A percentile compares a stretch with the other conserved stretches of the same genome.
These are phyloP conservation scores for Dimocarpus longan DNA, from an alignment of 345 rosid genomes.

Conservation along the genomic window DNA sequence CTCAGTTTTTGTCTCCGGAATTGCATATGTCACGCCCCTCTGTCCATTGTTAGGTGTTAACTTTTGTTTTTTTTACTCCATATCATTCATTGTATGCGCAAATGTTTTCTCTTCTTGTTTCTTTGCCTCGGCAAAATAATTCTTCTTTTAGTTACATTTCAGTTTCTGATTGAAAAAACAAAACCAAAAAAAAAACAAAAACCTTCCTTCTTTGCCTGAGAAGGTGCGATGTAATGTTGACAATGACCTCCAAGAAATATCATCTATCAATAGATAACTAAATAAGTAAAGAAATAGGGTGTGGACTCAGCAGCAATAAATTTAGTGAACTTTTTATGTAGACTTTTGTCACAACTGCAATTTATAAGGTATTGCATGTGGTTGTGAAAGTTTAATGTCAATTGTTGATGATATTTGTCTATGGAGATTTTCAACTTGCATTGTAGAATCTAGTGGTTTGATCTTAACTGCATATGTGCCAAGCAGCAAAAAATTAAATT, in stretches of 20 bases:
- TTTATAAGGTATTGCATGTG: neutral
- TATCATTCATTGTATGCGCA: too few relatives aligned
- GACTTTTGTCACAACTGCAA: neutral
- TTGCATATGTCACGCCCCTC: too few relatives aligned
- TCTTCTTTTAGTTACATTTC: neutral
- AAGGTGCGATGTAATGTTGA: neutral
- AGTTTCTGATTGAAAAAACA: neutral
- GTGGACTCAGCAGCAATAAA: neutral
- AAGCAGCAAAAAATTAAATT: neutral
- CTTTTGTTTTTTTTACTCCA: too few relatives aligned
- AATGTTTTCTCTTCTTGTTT: neutral
- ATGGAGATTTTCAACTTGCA: neutral
- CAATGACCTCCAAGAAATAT: neutral
- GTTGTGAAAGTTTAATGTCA: neutral
- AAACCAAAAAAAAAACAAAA: too few relatives aligned
- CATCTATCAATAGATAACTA: neutral
- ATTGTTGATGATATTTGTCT: neutral
- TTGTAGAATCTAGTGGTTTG: slow-evolving; percentile 1
- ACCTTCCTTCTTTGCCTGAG: neutral
- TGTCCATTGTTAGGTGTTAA: too few relatives aligned
- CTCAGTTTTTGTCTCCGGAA: too few relatives aligned
- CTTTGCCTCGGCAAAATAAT: neutral
- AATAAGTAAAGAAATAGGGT: neutral
- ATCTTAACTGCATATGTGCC: neutral
- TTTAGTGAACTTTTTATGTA: neutral